phyloP scores from a whole-genome alignment of 2,329 filamentous ascomycete genomes.

The Aspergillus ochraceus region DNA sequence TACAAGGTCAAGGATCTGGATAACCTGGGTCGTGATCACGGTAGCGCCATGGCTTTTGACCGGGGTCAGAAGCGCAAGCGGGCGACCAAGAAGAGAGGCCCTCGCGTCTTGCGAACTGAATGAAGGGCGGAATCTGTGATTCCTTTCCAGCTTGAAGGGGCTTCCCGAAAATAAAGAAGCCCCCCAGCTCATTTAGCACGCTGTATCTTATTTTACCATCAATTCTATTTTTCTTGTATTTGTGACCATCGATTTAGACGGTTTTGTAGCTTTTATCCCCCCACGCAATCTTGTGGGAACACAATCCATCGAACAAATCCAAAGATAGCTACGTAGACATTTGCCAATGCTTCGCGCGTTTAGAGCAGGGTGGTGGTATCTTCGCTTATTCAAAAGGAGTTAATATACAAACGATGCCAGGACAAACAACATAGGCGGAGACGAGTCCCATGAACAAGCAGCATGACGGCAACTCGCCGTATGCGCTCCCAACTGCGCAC shows the following conservation, averaged over 20 bases:
- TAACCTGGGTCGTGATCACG: constrained; percentile 89
- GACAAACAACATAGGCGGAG: neutral
- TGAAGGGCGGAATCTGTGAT: constrained; percentile 21
- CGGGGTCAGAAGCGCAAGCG: constrained; percentile 55
- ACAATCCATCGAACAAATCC: neutral
- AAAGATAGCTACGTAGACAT: neutral
- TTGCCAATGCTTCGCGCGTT: neutral
- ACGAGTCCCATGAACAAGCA: neutral
- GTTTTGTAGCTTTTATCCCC: constrained; percentile 14
- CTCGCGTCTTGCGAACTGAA: constrained; percentile 46
- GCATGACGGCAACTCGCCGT: neutral
- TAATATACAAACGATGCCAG: constrained; percentile 8
- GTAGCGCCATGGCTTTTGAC: constrained; percentile 56
- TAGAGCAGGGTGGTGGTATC: constrained; percentile 7
- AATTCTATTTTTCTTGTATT: constrained; percentile 18
- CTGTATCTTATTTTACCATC: constrained; percentile 4
- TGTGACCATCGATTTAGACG: constrained; percentile 5
- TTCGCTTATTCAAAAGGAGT: constrained; percentile 5
- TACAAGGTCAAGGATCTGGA: constrained; percentile 99
- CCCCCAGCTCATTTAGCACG: constrained; percentile 7
- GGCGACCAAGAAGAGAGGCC: constrained; percentile 45
- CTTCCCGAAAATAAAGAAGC: constrained; percentile 4
- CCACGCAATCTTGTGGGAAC: constrained; percentile 1
- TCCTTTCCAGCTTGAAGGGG: constrained; percentile 10
- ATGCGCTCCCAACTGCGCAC: neutral